Conservation (phyloP, 1,284 basidiomycete species). For the Tilletia walkeri region DNA sequence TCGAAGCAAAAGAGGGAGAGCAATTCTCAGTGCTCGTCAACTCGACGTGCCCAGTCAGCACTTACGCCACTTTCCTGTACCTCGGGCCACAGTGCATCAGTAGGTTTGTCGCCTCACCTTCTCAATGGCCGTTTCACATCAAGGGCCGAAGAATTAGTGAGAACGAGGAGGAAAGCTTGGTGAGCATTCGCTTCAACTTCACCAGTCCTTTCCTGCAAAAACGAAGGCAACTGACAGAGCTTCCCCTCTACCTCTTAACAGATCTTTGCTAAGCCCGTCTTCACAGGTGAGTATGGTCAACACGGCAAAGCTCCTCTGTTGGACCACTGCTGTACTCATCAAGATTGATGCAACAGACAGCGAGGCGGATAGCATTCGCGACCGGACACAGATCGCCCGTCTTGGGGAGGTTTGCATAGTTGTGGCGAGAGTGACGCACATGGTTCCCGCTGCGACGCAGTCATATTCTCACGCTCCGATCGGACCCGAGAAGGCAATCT, state of each 20-base stretch:
- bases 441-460: not conserved
- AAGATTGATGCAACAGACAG: not conserved
- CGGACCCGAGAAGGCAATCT: not conserved
- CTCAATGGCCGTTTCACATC: not conserved
- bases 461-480: not conserved
- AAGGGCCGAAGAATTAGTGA: not conserved
- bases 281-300: not conserved
- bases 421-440: not conserved
- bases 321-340: not conserved
- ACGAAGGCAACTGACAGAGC: not conserved
- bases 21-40: not conserved
- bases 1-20: slow-evolving; percentile 1
- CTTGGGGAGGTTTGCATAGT: not conserved
- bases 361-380: not conserved
- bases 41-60: not conserved
- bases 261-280: not conserved
- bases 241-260: not conserved
- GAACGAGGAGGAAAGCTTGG: not conserved
- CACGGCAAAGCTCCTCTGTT: not conserved
- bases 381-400: not conserved
- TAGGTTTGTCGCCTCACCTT: not conserved
- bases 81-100: not conserved
- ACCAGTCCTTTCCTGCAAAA: not conserved
- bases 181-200: not conserved
- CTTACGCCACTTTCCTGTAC: not conserved